Evolutionary conservation across 495 filamentous ascomycete species (phyloP).

Genomic region (Hypoxylon lienhwacheense): DNA sequence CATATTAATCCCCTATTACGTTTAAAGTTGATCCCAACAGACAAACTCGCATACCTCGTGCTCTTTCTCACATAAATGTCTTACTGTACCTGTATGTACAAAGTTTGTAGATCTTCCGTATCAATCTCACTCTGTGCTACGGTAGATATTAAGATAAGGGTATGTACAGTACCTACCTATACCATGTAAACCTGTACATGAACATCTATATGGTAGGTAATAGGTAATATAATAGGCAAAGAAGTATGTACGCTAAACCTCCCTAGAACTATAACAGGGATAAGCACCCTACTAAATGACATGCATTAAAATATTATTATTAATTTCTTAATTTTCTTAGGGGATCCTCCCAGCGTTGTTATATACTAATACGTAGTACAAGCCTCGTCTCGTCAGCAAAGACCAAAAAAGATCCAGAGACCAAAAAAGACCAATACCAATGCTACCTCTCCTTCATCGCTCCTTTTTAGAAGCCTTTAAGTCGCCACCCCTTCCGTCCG

Average conservation of each 20-base stretch:
- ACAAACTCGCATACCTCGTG: too few species aligned
- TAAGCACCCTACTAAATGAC: slow-evolving; percentile 33
- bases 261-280: slow-evolving; percentile 24
- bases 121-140: too few species aligned
- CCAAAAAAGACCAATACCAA: slow-evolving; percentile 1
- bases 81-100: background rate
- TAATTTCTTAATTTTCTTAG: slow-evolving; percentile 32
- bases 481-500: slow-evolving; percentile 31
- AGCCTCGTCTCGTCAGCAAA: slow-evolving; percentile 32
- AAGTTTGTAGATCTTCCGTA: background rate
- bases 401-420: too few species aligned
- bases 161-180: background rate
- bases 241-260: slow-evolving; percentile 24
- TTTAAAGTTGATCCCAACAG: too few species aligned
- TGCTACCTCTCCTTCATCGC: slow-evolving; percentile 1
- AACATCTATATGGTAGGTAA: too few species aligned
- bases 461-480: slow-evolving; percentile 25
- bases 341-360: background rate
- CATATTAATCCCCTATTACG: too few species aligned
- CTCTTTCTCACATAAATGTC: too few species aligned
- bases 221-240: too few species aligned
- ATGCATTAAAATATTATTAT: slow-evolving; percentile 36
- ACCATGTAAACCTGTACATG: background rate
- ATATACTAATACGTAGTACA: slow-evolving; percentile 9
- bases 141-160: background rate